Evolutionary conservation across 495 filamentous ascomycete genomes (phyloP).

Genomic region (Penicillium verhagenii): DNA sequence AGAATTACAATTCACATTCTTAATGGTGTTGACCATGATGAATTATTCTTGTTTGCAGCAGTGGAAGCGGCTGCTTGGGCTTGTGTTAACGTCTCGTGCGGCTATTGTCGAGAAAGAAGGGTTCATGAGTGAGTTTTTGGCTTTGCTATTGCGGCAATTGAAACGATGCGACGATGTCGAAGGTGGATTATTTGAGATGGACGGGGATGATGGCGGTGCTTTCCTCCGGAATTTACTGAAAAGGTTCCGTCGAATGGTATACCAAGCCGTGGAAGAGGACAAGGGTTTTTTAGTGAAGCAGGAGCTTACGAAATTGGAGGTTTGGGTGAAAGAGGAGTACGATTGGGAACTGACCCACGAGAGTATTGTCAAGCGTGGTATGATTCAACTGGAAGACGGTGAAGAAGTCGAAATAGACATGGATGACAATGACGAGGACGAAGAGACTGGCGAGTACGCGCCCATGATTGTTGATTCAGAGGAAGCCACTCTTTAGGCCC

Average conservation of each 20-base stretch:
- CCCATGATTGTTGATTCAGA: conserved; percentile 75
- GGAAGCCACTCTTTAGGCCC: neutral
- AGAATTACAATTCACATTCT: conserved; percentile 81
- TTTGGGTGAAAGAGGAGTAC: conserved; percentile 53
- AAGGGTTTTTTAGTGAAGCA: conserved; percentile 39
- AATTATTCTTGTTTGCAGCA: conserved; percentile 86
- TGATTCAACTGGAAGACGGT: conserved; percentile 70
- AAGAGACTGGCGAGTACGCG: conserved; percentile 83
- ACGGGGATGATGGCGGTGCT: conserved; percentile 51
- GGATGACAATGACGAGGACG: conserved; percentile 71
- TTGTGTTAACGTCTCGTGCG: conserved; percentile 66
- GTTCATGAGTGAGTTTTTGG: conserved; percentile 61
- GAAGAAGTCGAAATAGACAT: conserved; percentile 79
- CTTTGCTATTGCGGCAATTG: conserved; percentile 67
- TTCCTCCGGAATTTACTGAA: conserved; percentile 55
- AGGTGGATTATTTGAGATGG: conserved; percentile 54
- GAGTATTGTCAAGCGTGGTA: conserved; percentile 58
- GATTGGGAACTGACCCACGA: conserved; percentile 64
- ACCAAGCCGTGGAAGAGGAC: conserved; percentile 36
- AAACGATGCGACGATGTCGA: conserved; percentile 69
- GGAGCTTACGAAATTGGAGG: conserved; percentile 56
- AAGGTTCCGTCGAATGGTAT: conserved; percentile 48
- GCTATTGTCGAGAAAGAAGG: conserved; percentile 55
- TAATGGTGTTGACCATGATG: conserved; percentile 76
- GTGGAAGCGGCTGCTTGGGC: conserved; percentile 73